Evolutionary conservation across 805 yeast genomes (phyloP), one percentile per base, ranked within the genome.

Genomic region (Zygosaccharomyces rouxii): DNA sequence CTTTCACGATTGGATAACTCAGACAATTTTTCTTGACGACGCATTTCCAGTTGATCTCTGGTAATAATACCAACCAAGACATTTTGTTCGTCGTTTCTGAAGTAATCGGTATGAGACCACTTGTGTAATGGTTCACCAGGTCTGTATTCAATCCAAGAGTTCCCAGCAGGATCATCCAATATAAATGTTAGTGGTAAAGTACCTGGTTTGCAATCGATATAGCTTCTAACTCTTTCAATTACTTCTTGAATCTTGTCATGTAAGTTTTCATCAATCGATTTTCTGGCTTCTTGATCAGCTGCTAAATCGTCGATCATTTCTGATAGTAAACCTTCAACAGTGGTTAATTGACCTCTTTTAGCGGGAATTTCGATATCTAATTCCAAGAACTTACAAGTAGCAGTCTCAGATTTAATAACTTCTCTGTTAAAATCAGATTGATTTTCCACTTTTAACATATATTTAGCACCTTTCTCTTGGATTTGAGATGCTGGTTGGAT

Each of bases 321-420:
- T 14, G 74, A 65, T 49, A 94, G 72, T 30, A 94, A 68, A 21
- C 99, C 99, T 67, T 94, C 99, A 26, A 89, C 83, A 22, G 89
- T 90, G 35, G 97, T 88, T 52, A 94, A 73, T 63, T 90, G 96
- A 23, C 99, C 99, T 59, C 89, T 79, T 66, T 89, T 87, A 29
- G 97, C 88, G 4, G 99, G 99, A 52, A 94, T 92, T 69, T 92
- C 98, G 48, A 92, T 80, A 56, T 89, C 97, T 51, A 92, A 72
- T 66, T 90, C 96, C 11, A 78, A 70, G 61, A 94, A 90, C 61
- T 77, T 81, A 69, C 89, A 85, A 9, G 81, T 71, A 23, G 96
- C 92, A 21, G 87, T 75, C 64, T 92, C 97, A 26, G 94, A 82
- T 71, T 94, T 94, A 59, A 94, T 88, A 19, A 94, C 86, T 70